These are phyloP conservation scores for Suillus alpinus DNA, from an alignment of 768 basidiomycete genomes.

Conservation along the genomic window DNA sequence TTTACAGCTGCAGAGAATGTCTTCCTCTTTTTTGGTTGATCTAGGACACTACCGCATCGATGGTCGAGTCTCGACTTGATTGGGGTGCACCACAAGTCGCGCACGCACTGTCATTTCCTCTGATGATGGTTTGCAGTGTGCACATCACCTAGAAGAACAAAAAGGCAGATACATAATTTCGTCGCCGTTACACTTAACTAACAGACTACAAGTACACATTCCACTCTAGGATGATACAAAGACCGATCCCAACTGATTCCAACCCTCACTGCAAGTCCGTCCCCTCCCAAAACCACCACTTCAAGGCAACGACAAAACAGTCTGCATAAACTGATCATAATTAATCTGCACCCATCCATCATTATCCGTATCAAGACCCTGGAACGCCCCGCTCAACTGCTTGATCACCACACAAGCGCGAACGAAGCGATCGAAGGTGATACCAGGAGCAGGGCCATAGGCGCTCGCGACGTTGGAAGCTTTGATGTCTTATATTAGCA, in stretches of 20 bases:
- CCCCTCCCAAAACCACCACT: background rate
- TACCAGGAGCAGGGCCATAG: conserved; percentile 47
- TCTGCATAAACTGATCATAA: conserved; percentile 55
- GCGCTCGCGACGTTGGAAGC: conserved; percentile 39
- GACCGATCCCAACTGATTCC: background rate
- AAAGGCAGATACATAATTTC: background rate
- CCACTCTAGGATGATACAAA: background rate
- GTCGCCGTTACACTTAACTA: background rate
- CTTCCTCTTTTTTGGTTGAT: too few relatives aligned
- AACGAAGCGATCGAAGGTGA: conserved; percentile 85
- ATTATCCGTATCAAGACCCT: conserved; percentile 58
- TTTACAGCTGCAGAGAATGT: too few relatives aligned
- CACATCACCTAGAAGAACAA: background rate
- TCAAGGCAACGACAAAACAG: conserved; percentile 46
- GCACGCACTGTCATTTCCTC: too few relatives aligned
- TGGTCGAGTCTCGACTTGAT: too few relatives aligned
- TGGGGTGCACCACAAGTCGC: too few relatives aligned
- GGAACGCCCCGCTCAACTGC: conserved; percentile 73
- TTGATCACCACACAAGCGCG: conserved; percentile 82
- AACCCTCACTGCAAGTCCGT: background rate
- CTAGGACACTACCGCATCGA: too few relatives aligned
- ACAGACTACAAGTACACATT: background rate
- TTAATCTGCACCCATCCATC: conserved; percentile 53
- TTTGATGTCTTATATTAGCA: conserved; percentile 52
- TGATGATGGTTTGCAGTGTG: too few relatives aligned